phyloP scores from a whole-genome alignment of 768 basidiomycete genomes.

The Phanerochaete sordida region DNA sequence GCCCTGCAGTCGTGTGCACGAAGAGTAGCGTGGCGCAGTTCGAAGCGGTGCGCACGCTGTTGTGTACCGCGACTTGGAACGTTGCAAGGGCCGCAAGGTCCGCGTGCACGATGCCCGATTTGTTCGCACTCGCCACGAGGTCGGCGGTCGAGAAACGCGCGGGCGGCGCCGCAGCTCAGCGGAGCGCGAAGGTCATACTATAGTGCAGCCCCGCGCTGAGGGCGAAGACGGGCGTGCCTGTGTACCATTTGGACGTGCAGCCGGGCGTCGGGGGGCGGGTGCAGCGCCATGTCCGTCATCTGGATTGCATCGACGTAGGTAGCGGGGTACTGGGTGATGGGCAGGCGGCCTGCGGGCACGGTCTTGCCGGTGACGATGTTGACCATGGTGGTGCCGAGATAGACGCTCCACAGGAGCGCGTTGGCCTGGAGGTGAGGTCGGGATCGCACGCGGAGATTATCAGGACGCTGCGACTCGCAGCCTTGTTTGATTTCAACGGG shows the following conservation, averaged over 20 bases:
- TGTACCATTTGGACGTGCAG: constrained; percentile 58
- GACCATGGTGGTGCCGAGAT: constrained; percentile 50
- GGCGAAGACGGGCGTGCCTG: constrained; percentile 45
- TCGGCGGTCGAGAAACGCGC: constrained; percentile 37
- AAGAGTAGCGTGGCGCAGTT: too few species aligned
- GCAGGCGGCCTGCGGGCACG: constrained; percentile 53
- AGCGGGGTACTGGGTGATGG: constrained; percentile 51
- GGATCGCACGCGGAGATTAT: background rate
- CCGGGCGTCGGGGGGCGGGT: constrained; percentile 46
- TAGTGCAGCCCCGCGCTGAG: constrained; percentile 55
- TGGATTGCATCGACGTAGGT: constrained; percentile 44
- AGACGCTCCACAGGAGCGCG: constrained; percentile 54
- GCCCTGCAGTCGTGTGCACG: too few species aligned
- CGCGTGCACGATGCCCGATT: constrained; percentile 16
- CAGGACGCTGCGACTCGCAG: constrained; percentile 29
- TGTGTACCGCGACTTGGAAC: constrained; percentile 44
- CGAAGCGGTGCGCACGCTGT: too few species aligned
- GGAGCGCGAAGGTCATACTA: constrained; percentile 44
- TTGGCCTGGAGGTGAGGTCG: constrained; percentile 35
- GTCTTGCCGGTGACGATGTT: constrained; percentile 50
- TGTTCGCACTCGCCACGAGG: constrained; percentile 28
- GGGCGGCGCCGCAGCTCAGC: constrained; percentile 35
- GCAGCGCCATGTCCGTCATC: constrained; percentile 59
- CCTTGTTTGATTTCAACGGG: constrained; percentile 39
- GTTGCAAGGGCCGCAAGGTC: constrained; percentile 48